Base-by-base conservation (phyloP, 345 rosid genomes). In the Lagerstroemia speciosa region DNA sequence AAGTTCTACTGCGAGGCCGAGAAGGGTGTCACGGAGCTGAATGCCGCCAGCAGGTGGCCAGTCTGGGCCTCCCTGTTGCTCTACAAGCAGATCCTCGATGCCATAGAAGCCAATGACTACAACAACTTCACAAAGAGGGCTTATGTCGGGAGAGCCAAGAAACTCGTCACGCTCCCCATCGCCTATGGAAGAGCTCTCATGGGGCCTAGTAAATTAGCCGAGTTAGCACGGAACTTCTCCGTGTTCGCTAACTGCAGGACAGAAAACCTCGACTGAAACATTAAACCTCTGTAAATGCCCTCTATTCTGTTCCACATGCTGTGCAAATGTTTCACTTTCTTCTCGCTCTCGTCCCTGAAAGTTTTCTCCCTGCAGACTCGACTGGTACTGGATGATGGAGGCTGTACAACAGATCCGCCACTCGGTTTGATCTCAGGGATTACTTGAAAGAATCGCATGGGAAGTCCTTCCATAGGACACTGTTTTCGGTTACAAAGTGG, bases 1-100 rank as follows among this genome's bases (percentile, higher is more conserved):
- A 77, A 69, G 80, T 83, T 77, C 78, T 83, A 81, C 6, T 81
- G 77, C 0, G 84, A 81, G 77, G 87, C 87, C 0, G 87, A 83
- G 70, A 77, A 73, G 64, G 87, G 87, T 27, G 80, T 81, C 1
- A n/a, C 73, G 11, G 84, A 83, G 75, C 78, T 83, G 19, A 75
- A 70, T 36, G 68, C 73, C 4, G 81, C 80, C 9, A 83, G 87
- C 67, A 75, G 81, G 71, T 83, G 87, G 87, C 83, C 87, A 3
- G 84, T 81, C 11, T 76, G 83, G 83, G 87, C 87, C 14, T 83
- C 84, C 1, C 32, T 83, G 66, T 20, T 80, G 71, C 67, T 83
- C 5, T 83, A 83, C 60, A 53, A 76, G 64, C 87, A 83, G 67
- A 83, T 83, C 37, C 64, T 83, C 26, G 87, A 83, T 64, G 73